Evolutionary conservation across 2,329 filamentous ascomycete species (phyloP), one percentile per base, ranked within the genome.

Genomic region (Rosellinia necatrix): DNA sequence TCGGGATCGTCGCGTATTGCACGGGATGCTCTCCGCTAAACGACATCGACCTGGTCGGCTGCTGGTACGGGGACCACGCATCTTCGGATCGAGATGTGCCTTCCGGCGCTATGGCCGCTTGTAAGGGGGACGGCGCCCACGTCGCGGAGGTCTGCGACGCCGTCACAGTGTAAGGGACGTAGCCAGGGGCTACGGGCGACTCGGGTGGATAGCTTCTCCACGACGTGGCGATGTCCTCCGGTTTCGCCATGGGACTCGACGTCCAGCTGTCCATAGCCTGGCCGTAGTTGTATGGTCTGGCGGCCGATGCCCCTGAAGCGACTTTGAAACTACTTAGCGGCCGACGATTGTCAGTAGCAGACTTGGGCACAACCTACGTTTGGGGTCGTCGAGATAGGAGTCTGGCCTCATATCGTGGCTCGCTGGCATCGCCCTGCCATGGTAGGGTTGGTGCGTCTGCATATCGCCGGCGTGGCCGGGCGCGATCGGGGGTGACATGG

Each of bases 151-250:
- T 58, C 17, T 69, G 64, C 12, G 75, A 68, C 1, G 71, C 70
- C 37, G 76, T 73, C 19, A 76, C 73, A 5, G 75, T 71, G 63
- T 81, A 84, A 1, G 79, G 75, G 4, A 80, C 78, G 57, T 79
- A 81, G 2, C 76, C 77, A 0, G 79, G 73, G 3, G 77, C 78
- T 29, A 82, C 72, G 8, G 81, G 76, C 6, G 81, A 78, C 35
- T 81, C 80, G 37, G 78, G 73, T 8, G 78, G 67, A 62, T 79
- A 82, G 6, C 75, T 68, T 57, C 77, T 72, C 83, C 82, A 86
- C 10, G 74, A 71, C 8, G 73, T 60, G 54, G 71, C 75, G 57
- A 78, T 61, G 22, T 79, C 77, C 34, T 71, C 71, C 7, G 75
- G 66, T 55, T 76, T 72, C n/a, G 66, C 60, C 15, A 74, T 66